phyloP scores from a whole-genome alignment of 2,329 filamentous ascomycete genomes.

The Alternaria gansuensis region DNA sequence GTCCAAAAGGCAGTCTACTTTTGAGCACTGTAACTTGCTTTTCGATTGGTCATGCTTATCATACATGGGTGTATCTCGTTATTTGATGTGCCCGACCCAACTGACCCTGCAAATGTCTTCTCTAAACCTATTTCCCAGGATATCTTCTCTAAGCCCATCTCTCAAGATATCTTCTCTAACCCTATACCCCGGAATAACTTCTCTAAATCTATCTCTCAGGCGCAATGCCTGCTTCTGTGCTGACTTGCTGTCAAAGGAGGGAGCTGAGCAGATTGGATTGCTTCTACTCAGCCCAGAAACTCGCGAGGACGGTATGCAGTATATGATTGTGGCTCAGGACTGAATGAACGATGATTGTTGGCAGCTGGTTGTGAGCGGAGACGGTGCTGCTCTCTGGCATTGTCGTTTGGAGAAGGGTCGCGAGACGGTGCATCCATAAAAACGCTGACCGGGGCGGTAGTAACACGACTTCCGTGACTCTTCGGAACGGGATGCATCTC shows the following conservation, averaged over 20 bases:
- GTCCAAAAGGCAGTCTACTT: too few species aligned
- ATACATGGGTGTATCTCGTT: too few species aligned
- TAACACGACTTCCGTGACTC: constrained; percentile 7
- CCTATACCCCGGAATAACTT: too few species aligned
- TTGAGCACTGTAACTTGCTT: too few species aligned
- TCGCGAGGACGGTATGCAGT: constrained; percentile 20
- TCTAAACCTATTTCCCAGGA: too few species aligned
- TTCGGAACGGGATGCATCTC: constrained; percentile 15
- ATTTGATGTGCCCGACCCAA: too few species aligned
- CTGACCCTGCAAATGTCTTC: too few species aligned
- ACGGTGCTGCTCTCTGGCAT: constrained; percentile 14
- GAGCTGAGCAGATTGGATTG: constrained; percentile 3
- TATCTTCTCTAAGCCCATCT: too few species aligned
- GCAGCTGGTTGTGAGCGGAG: constrained; percentile 20
- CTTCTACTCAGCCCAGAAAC: constrained; percentile 10
- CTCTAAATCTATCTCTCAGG: too few species aligned
- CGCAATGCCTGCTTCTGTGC: too few species aligned
- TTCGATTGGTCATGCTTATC: too few species aligned
- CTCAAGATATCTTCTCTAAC: too few species aligned
- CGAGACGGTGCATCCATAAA: constrained; percentile 13
- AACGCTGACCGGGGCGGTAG: constrained; percentile 7
- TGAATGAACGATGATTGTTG: constrained; percentile 16
- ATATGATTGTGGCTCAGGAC: constrained; percentile 19
- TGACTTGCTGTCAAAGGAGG: not conserved
- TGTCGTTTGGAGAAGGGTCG: constrained; percentile 13